These are phyloP conservation scores for Spergularia azorica DNA, from an alignment of 179 eudicot species.

Conservation along the genomic window DNA sequence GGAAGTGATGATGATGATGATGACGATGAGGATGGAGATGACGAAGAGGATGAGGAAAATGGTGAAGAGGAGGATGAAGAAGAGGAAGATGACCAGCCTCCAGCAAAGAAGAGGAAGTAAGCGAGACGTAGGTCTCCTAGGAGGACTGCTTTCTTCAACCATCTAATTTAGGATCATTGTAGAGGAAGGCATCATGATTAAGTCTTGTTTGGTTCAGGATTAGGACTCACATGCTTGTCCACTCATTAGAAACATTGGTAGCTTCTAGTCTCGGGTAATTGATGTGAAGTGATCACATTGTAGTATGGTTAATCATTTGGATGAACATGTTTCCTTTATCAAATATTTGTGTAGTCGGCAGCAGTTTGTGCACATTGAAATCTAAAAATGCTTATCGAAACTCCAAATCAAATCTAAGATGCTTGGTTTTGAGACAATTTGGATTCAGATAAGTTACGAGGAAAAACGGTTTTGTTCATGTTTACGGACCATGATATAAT, in stretches of 20 bases:
- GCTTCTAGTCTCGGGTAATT: conserved; percentile 6
- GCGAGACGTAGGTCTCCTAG: not conserved
- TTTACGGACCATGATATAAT: too few relatives aligned
- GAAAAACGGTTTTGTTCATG: too few relatives aligned
- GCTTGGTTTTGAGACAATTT: too few relatives aligned
- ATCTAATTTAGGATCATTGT: conserved; percentile 10
- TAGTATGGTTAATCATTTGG: conserved; percentile 12
- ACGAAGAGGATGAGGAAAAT: conserved; percentile 33
- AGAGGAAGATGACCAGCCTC: conserved; percentile 71
- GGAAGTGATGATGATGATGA: conserved; percentile 42
- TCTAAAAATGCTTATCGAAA: too few relatives aligned
- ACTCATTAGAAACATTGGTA: conserved; percentile 4
- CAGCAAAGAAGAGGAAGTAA: conserved; percentile 71
- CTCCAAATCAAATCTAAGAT: too few relatives aligned
- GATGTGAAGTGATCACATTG: conserved; percentile 1
- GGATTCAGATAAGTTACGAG: too few relatives aligned
- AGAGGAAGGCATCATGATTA: too few relatives aligned
- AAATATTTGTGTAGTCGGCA: too few relatives aligned
- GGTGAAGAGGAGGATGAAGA: conserved; percentile 49
- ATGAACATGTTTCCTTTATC: too few relatives aligned
- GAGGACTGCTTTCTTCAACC: not conserved
- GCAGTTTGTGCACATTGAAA: too few relatives aligned
- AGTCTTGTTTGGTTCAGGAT: conserved; percentile 3
- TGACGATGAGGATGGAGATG: conserved; percentile 35
- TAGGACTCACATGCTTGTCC: conserved; percentile 15